These are phyloP conservation scores for Thalassiosira mediterranea DNA, from an alignment of 352 stramenopile species.

Conservation along the genomic window DNA sequence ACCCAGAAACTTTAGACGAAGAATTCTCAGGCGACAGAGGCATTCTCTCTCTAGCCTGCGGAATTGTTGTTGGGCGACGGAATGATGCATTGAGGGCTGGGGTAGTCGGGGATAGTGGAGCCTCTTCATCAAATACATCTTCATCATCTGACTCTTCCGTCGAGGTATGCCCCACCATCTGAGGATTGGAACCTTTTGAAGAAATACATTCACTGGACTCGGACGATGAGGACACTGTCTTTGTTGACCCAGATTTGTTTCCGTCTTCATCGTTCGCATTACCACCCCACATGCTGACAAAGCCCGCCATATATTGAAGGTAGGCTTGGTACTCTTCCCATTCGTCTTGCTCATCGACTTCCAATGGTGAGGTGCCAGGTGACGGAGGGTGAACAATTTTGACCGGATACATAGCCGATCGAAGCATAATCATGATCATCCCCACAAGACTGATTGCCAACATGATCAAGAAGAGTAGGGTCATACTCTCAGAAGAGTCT, in stretches of 20 bases:
- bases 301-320: constrained; percentile 37
- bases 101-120: constrained; percentile 10
- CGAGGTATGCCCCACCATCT: no score
- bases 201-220: no score
- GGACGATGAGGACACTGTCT: no score
- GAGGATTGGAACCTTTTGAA: no score
- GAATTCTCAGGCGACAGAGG: not conserved
- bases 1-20: not conserved
- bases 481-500: constrained; percentile 30
- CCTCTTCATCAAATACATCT: constrained; percentile 12
- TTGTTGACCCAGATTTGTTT: no score
- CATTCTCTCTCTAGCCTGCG: no score
- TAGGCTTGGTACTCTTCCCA: constrained; percentile 51
- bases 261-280: constrained; percentile 11
- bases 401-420: constrained; percentile 46
- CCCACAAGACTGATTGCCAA: constrained; percentile 27
- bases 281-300: constrained; percentile 39
- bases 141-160: no score
- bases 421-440: constrained; percentile 47
- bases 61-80: not conserved
- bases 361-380: constrained; percentile 1
- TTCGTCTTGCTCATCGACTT: constrained; percentile 36
- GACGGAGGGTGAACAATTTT: constrained; percentile 34
- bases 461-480: constrained; percentile 36
- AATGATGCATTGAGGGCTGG: not conserved